These are phyloP conservation scores for Colletotrichum kahawae DNA, from an alignment of 2,329 filamentous ascomycete genomes.

Conservation along the genomic window DNA sequence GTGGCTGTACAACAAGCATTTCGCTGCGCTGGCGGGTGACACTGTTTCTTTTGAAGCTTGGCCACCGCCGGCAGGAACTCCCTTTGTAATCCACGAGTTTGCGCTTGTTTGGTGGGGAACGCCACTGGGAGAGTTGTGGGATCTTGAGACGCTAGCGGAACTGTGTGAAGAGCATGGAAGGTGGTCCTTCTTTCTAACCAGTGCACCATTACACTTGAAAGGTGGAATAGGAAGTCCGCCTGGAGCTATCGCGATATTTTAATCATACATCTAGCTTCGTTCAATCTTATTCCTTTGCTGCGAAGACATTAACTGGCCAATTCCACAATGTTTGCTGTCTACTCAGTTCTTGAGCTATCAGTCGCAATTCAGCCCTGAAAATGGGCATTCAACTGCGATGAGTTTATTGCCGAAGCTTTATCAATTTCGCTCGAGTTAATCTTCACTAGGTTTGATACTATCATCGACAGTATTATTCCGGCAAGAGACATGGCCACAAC, in stretches of 20 bases:
- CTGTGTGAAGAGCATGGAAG: conserved; percentile 57
- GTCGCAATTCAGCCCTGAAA: not conserved
- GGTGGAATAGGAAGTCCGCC: not conserved
- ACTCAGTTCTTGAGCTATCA: not conserved
- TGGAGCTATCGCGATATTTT: not conserved
- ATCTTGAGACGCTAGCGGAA: conserved; percentile 39
- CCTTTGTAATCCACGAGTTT: conserved; percentile 46
- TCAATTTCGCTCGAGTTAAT: not conserved
- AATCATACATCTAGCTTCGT: not conserved
- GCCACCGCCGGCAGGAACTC: conserved; percentile 33
- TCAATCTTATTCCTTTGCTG: not conserved
- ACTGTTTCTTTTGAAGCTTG: conserved; percentile 47
- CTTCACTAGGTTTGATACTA: not conserved
- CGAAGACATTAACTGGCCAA: not conserved
- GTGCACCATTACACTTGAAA: conserved; percentile 49
- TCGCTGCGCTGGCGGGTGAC: conserved; percentile 51
- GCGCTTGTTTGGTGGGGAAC: conserved; percentile 54
- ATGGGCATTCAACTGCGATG: too few species aligned
- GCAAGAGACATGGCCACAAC: not conserved
- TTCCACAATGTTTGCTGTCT: not conserved
- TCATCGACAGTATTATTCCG: not conserved
- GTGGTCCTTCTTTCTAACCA: conserved; percentile 55
- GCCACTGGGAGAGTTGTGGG: conserved; percentile 41
- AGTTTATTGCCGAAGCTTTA: not conserved
- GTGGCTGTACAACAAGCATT: conserved; percentile 53